A percentile compares a stretch with the other conserved stretches of the same genome.
Evolutionary conservation across 2,329 filamentous ascomycete species (phyloP).

Genomic region (Fusarium tjaetaba): DNA sequence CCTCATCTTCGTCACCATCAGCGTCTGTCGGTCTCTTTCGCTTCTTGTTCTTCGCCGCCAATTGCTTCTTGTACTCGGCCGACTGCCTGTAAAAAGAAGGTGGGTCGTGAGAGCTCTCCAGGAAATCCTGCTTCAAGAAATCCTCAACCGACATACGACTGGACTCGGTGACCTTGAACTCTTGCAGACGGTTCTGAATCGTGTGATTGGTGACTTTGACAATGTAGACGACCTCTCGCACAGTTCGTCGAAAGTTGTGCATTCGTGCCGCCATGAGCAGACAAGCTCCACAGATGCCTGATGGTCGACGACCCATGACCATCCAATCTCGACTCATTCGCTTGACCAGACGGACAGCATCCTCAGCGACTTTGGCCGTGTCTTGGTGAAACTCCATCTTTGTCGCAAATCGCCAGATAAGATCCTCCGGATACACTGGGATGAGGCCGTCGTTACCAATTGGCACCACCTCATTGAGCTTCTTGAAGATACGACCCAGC

Average conservation of each 20-base stretch:
- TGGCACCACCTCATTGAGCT: constrained; percentile 76
- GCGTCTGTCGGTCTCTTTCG: constrained; percentile 54
- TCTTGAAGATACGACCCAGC: constrained; percentile 89
- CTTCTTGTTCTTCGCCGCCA: constrained; percentile 59
- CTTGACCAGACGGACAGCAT: constrained; percentile 86
- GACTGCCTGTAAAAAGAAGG: constrained; percentile 80
- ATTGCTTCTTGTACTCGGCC: constrained; percentile 66
- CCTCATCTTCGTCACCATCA: constrained; percentile 28
- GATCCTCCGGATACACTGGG: constrained; percentile 84
- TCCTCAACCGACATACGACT: constrained; percentile 88
- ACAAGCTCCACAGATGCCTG: constrained; percentile 93
- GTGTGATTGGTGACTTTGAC: constrained; percentile 96
- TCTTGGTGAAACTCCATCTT: constrained; percentile 90
- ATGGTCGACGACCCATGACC: constrained; percentile 90
- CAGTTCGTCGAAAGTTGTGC: constrained; percentile 95
- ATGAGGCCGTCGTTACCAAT: constrained; percentile 72
- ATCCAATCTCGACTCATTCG: constrained; percentile 99
- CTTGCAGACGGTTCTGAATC: constrained; percentile 88
- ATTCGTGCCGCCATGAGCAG: constrained; percentile 95
- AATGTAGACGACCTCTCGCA: constrained; percentile 96
- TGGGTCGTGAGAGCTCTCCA: constrained; percentile 81
- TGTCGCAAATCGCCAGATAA: constrained; percentile 90
- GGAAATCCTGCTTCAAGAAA: constrained; percentile 76
- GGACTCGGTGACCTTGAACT: constrained; percentile 89
- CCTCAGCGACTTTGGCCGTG: constrained; percentile 85